Base-by-base conservation (phyloP, 139 green algal genomes). In the Dunaliella primolecta region DNA sequence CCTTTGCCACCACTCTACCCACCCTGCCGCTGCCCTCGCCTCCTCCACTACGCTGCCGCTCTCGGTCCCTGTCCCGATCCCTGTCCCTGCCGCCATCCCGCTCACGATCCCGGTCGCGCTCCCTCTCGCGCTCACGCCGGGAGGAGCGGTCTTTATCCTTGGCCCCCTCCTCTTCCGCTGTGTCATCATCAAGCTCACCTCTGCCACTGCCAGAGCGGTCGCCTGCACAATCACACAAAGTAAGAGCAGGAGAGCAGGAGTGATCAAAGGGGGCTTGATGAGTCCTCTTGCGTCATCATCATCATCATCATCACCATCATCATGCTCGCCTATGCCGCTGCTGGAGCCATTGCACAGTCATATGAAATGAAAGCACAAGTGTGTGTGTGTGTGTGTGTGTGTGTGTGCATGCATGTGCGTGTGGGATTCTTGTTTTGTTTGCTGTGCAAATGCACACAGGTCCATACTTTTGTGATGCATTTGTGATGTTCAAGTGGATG, bases 31-130 rank as follows among this genome's bases (percentile, higher is more conserved):
- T 27, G 2, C 81, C 84, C 46, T 82, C 24, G 2, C 71, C 27
- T 3, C 29, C 71, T 7, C 71, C 21, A n/a, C 29, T 32, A n/a
- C 75, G 82, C 20, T 86, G 70, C 30, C 79, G 36, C 0, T 81
- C 77, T 55, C 84, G 55, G 0, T 81, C 77, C 64, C 74, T 82
- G 0, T 86, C 75, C 78, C 75, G 76, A 81, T 88, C 89, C 78
- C 46, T 85, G 21, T 80, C 64, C 34, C 24, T 35, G 27, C n/a
- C 56, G 46, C 80, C 23, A 7, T 84, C 55, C 80, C 77, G 31
- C 37, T 83, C 36, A 37, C 85, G 70, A 38, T 78, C 36, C 71
- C 78, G 81, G 34, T 84, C 84, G 56, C 85, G 33, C 24, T 79
- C 75, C 27, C 36, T 88, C 25, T 84, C 74, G 36, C 84, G 27